Conservation (phyloP, 2,329 filamentous ascomycete species). For the Coniochaeta pulveracea region DNA sequence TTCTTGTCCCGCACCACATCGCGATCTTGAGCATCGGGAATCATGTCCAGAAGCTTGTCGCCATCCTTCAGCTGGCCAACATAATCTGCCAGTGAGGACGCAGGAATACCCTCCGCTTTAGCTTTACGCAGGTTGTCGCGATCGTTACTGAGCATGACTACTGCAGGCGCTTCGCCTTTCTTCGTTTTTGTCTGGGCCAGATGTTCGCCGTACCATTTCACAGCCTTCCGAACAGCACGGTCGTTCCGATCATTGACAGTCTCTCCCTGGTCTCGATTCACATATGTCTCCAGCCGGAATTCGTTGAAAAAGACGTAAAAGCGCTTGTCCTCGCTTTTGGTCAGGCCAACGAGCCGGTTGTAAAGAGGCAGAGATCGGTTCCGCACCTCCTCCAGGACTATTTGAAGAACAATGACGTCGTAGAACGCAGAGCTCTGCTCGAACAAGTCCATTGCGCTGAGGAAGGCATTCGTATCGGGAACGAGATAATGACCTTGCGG, state of each 20-base stretch:
- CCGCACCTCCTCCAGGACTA: conserved; percentile 89
- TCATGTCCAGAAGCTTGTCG: conserved; percentile 84
- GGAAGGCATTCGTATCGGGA: conserved; percentile 89
- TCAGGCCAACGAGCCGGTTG: conserved; percentile 81
- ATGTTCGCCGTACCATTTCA: conserved; percentile 84
- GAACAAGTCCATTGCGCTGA: conserved; percentile 95
- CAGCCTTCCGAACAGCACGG: conserved; percentile 74
- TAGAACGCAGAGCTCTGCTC: conserved; percentile 87
- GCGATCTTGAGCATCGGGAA: conserved; percentile 65
- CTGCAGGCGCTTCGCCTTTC: conserved; percentile 56
- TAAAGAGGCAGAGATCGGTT: conserved; percentile 91
- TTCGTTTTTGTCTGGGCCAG: conserved; percentile 47
- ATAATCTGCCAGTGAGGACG: conserved; percentile 61
- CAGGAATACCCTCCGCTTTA: conserved; percentile 60
- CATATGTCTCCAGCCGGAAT: conserved; percentile 85
- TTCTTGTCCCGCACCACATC: conserved; percentile 53
- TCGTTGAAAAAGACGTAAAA: conserved; percentile 99
- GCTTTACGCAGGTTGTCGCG: conserved; percentile 78
- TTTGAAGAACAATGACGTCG: conserved; percentile 94
- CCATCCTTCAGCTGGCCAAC: conserved; percentile 76
- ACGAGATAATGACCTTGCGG: conserved; percentile 87
- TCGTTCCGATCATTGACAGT: conserved; percentile 96
- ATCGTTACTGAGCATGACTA: conserved; percentile 93
- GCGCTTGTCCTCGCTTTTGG: conserved; percentile 91
- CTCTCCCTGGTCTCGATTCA: conserved; percentile 64